Percentiles rank a stretch among this genome's conserved stretches.
Conservation (phyloP, 78 protist species). For the Dictyostelium capitatum region DNA sequence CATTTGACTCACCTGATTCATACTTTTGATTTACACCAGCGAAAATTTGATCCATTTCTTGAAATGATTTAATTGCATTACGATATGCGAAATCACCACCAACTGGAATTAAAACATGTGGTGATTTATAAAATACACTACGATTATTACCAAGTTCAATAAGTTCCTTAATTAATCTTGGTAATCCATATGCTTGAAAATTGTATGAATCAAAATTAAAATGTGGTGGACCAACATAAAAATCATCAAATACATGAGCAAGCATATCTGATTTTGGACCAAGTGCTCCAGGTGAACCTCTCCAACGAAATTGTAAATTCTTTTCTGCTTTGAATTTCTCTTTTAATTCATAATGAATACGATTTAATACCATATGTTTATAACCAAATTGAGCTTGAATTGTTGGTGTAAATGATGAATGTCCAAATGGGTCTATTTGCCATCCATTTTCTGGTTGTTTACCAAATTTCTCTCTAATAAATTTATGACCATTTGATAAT, state of each 20-base stretch:
- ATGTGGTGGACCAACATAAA: slow-evolving; percentile 25
- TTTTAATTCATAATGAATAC: slow-evolving; percentile 27
- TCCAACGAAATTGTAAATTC: slow-evolving; percentile 34
- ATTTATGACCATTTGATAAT: slow-evolving; percentile 34
- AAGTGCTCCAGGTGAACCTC: slow-evolving; percentile 10
- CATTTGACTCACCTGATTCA: background rate
- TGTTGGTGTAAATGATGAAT: slow-evolving; percentile 31
- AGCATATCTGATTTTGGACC: slow-evolving; percentile 52
- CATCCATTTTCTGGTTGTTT: slow-evolving; percentile 41
- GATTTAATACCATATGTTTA: slow-evolving; percentile 35
- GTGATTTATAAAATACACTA: background rate
- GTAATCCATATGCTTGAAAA: background rate
- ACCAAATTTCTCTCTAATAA: slow-evolving; percentile 55
- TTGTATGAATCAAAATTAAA: slow-evolving; percentile 30
- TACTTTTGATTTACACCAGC: background rate
- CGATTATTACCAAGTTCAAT: background rate
- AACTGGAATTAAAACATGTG: slow-evolving; percentile 31
- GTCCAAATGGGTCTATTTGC: slow-evolving; percentile 81
- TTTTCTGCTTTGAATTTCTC: slow-evolving; percentile 7
- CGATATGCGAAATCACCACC: slow-evolving; percentile 41
- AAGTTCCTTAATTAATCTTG: background rate
- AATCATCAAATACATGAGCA: slow-evolving; percentile 64
- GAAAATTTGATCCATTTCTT: slow-evolving; percentile 1
- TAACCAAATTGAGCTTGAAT: slow-evolving; percentile 51
- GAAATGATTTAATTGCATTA: background rate